Percentiles rank a stretch among this genome's conserved stretches.
phyloP scores from a whole-genome alignment of 805 yeast genomes.

The Ogataea wickerhamii region DNA sequence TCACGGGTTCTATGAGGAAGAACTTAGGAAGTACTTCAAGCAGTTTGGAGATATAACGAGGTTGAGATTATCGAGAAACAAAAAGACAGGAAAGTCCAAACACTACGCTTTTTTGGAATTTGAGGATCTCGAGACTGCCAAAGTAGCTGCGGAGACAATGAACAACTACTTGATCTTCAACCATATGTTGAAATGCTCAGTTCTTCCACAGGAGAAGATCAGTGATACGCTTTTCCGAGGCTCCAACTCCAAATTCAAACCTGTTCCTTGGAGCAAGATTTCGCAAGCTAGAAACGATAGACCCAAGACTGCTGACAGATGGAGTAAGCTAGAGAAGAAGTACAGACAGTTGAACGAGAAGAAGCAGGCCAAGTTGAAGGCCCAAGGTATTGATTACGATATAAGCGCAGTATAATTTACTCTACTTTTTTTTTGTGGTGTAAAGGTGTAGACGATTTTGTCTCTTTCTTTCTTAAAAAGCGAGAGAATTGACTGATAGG shows the following conservation, averaged over 20 bases:
- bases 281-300: constrained; percentile 51
- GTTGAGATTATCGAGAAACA: constrained; percentile 81
- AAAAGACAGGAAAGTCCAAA: constrained; percentile 84
- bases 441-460: too few species aligned
- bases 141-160: constrained; percentile 92
- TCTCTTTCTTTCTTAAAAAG: too few species aligned
- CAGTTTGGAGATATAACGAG: constrained; percentile 88
- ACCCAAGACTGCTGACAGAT: constrained; percentile 52
- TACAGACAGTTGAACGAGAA: constrained; percentile 39
- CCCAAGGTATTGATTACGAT: constrained; percentile 56
- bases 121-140: constrained; percentile 67
- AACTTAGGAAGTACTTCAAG: constrained; percentile 71
- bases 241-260: constrained; percentile 50
- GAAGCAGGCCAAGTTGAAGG: constrained; percentile 48
- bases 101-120: constrained; percentile 93
- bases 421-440: neutral
- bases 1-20: constrained; percentile 83
- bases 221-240: constrained; percentile 59
- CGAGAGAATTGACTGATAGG: too few species aligned
- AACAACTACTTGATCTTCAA: constrained; percentile 87
- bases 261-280: constrained; percentile 57
- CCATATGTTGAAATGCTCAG: constrained; percentile 66
- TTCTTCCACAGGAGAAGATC: constrained; percentile 53
- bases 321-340: constrained; percentile 51
- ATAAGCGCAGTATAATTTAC: constrained; percentile 18